These are phyloP conservation scores for Neonectria neomacrospora DNA, from an alignment of 2,329 filamentous ascomycete species.

Conservation along the genomic window DNA sequence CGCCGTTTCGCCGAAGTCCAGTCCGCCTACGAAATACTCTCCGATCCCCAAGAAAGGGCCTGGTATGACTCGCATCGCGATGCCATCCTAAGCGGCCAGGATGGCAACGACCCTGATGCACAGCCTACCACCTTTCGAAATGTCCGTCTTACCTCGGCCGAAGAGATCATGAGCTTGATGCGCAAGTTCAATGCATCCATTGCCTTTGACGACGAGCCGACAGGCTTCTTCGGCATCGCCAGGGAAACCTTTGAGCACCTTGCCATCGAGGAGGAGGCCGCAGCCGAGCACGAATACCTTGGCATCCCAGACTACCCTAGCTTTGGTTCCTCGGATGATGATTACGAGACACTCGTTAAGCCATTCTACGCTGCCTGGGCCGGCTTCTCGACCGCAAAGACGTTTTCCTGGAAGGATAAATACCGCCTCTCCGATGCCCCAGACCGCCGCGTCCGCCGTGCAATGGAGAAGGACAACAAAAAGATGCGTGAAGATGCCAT, in stretches of 20 bases:
- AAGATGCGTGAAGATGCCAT: slow-evolving; percentile 83
- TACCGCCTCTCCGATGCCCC: slow-evolving; percentile 87
- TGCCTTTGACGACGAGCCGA: slow-evolving; percentile 81
- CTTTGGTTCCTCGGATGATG: slow-evolving; percentile 82
- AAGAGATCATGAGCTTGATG: slow-evolving; percentile 82
- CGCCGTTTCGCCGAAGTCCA: slow-evolving; percentile 90
- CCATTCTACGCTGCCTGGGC: slow-evolving; percentile 86
- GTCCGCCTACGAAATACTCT: slow-evolving; percentile 93
- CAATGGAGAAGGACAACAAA: slow-evolving; percentile 97
- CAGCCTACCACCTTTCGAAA: slow-evolving; percentile 72
- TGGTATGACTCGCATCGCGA: slow-evolving; percentile 98
- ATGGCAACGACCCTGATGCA: slow-evolving; percentile 55
- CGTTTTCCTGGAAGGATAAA: slow-evolving; percentile 89
- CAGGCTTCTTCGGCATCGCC: slow-evolving; percentile 86
- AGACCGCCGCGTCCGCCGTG: slow-evolving; percentile 81
- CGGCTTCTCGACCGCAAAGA: slow-evolving; percentile 84
- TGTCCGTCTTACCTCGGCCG: slow-evolving; percentile 79
- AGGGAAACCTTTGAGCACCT: slow-evolving; percentile 82
- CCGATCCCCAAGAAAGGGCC: slow-evolving; percentile 91
- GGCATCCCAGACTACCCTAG: slow-evolving; percentile 76
- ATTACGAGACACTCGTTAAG: slow-evolving; percentile 80
- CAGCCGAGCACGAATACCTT: slow-evolving; percentile 74
- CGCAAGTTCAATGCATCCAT: slow-evolving; percentile 82
- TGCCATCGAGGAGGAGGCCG: slow-evolving; percentile 81
- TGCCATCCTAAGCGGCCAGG: slow-evolving; percentile 78